Evolutionary conservation across 2,329 filamentous ascomycete species (phyloP).

Genomic region (Westerdykella aurantiaca): DNA sequence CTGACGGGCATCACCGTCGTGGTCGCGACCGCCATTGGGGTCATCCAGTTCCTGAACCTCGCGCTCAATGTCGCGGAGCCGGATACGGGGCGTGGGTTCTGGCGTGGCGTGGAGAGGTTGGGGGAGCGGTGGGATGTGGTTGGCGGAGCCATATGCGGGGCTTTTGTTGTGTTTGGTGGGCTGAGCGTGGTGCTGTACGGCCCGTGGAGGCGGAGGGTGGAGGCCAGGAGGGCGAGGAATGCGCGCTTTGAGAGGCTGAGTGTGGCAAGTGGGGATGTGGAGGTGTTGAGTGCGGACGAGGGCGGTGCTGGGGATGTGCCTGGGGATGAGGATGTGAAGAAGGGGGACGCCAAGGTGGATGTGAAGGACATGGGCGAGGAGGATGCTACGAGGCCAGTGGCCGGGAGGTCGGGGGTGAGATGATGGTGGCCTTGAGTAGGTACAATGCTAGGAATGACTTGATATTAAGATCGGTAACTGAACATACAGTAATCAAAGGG

Average conservation of each 20-base stretch:
- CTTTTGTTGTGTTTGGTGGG: conserved; percentile 72
- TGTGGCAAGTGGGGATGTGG: neutral
- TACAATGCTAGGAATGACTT: too few relatives aligned
- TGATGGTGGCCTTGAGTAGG: too few relatives aligned
- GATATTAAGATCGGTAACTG: too few relatives aligned
- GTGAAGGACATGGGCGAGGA: neutral
- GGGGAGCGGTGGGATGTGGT: conserved; percentile 35
- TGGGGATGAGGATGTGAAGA: neutral
- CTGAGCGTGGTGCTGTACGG: conserved; percentile 70
- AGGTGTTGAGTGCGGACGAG: neutral
- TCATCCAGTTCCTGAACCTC: conserved; percentile 76
- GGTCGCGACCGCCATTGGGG: conserved; percentile 78
- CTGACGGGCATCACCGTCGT: conserved; percentile 77
- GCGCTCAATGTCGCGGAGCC: conserved; percentile 70
- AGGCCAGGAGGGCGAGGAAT: conserved; percentile 29
- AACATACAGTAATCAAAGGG: too few relatives aligned
- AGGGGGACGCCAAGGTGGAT: neutral
- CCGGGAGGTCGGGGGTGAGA: neutral
- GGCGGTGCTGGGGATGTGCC: neutral
- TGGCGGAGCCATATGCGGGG: conserved; percentile 70
- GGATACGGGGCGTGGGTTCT: conserved; percentile 53
- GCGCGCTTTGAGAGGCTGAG: conserved; percentile 19
- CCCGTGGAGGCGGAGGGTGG: conserved; percentile 66
- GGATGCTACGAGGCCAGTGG: neutral
- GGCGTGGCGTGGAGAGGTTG: conserved; percentile 70